phyloP scores from a whole-genome alignment of 1,284 basidiomycete genomes.

The Hemileia vastatrix region DNA sequence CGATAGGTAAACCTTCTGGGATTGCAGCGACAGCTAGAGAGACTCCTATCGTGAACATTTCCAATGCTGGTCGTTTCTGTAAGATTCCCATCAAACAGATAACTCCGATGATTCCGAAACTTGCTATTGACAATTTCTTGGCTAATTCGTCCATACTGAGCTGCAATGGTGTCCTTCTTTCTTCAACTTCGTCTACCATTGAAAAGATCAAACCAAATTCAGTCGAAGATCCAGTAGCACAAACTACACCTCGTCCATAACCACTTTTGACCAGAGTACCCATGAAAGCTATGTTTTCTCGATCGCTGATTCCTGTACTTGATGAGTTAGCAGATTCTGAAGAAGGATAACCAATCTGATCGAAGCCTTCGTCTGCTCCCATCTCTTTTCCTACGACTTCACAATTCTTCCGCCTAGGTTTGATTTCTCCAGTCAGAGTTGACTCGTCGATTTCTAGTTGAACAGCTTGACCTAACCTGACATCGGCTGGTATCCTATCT shows the following conservation, averaged over 20 bases:
- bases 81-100: constrained; percentile 39
- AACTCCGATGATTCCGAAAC: constrained; percentile 38
- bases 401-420: constrained; percentile 32
- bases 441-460: constrained; percentile 40
- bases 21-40: constrained; percentile 43
- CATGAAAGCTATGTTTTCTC: constrained; percentile 42
- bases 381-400: constrained; percentile 5
- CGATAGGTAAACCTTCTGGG: constrained; percentile 42
- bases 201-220: constrained; percentile 42
- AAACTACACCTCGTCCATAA: constrained; percentile 36
- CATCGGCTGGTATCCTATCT: constrained; percentile 39
- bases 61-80: constrained; percentile 35
- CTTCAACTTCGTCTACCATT: constrained; percentile 41
- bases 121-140: constrained; percentile 36
- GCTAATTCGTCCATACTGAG: constrained; percentile 42
- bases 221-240: constrained; percentile 36
- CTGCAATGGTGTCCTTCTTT: constrained; percentile 41
- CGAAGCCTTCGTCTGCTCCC: constrained; percentile 25
- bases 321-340: constrained; percentile 12
- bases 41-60: constrained; percentile 44
- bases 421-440: constrained; percentile 41
- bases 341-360: no score
- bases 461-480: constrained; percentile 33
- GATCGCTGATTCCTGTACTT: no score
- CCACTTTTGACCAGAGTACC: constrained; percentile 40